phyloP scores from a whole-genome alignment of 2,329 filamentous ascomycete species.

The Alternaria sp. region DNA sequence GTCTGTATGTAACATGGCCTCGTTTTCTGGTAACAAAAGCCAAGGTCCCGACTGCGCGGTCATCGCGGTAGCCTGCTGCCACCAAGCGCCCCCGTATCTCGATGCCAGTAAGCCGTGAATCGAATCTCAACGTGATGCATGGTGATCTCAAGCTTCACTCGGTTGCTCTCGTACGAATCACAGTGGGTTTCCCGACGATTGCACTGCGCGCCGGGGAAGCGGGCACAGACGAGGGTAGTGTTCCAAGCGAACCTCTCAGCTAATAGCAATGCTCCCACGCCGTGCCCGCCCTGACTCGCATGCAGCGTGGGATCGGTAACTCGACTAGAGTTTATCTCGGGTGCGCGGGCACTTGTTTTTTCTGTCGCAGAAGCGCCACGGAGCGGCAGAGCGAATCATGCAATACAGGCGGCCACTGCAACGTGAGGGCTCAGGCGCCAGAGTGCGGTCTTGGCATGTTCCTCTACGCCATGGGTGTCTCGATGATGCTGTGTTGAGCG shows the following conservation, averaged over 20 bases:
- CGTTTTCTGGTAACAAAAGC: conserved; percentile 44
- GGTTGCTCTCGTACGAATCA: conserved; percentile 13
- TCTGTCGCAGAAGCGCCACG: conserved; percentile 37
- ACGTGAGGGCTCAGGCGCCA: conserved; percentile 39
- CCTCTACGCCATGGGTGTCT: conserved; percentile 31
- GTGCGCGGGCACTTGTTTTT: conserved; percentile 42
- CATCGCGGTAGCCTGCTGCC: conserved; percentile 34
- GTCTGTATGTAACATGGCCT: conserved; percentile 48
- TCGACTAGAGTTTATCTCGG: conserved; percentile 27
- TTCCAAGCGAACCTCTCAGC: conserved; percentile 35
- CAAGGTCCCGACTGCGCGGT: conserved; percentile 42
- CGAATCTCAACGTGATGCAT: conserved; percentile 28
- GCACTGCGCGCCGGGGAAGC: conserved; percentile 40
- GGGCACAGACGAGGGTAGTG: conserved; percentile 29
- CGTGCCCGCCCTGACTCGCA: conserved; percentile 30
- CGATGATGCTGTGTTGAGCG: conserved; percentile 29
- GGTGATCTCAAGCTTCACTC: conserved; percentile 24
- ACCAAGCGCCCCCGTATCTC: conserved; percentile 25
- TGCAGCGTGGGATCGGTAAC: conserved; percentile 33
- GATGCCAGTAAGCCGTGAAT: conserved; percentile 30
- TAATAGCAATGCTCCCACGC: conserved; percentile 23
- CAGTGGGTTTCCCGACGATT: conserved; percentile 7
- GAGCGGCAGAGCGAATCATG: conserved; percentile 41
- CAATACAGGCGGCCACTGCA: conserved; percentile 35
- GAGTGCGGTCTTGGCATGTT: conserved; percentile 20